Evolutionary conservation across 257 asterid species (phyloP), one percentile per base, ranked within the genome.

Genomic region (Primulina huaijiensis): DNA sequence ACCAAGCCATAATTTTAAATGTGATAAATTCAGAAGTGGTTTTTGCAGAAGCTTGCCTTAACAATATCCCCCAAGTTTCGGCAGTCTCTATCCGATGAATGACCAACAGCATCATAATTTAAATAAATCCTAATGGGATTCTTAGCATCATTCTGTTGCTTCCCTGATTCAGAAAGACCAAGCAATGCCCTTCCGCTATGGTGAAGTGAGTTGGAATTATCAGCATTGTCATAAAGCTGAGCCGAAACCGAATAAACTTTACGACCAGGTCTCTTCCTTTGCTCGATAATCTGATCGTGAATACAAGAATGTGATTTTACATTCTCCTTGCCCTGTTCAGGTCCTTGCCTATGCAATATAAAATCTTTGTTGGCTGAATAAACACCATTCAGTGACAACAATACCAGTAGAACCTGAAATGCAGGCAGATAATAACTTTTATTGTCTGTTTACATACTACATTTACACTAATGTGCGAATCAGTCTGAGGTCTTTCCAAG

Each of bases 41-140:
- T 70, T 63, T 69, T 40, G 52, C 46, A 55, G 58, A 72, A 7
- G 82, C 92, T 88, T 82, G 81, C 98, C 96, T 92, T 92, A 10
- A 92, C 98, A 67, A 85, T 73, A 70, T 90, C 93, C 38, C 97
- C 97, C 40, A 90, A 89, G 70, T 61, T 84, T 72, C 82, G 83
- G 72, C 98, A 92, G 84, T 92, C 98, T 75, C 98, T 87, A 76
- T 92, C 96, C 0, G 96, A 86, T 30, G 98, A 92, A 77, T 92
- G 98, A 35, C 98, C 98, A 68, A 92, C 97, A 70, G 98, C 98
- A 74, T 92, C 98, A 80, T 92, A 92, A 84, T 92, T 92, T 78
- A 92, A 80, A 79, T 81, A 90, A 76, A 92, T 92, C 76, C 98
- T 84, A 69, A 93, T 93, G 11, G 97, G 99, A 52, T 83, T 80